Evolutionary conservation across 2,329 filamentous ascomycete species (phyloP).

Genomic region (Nothophaeocryptopus gaeumannii): DNA sequence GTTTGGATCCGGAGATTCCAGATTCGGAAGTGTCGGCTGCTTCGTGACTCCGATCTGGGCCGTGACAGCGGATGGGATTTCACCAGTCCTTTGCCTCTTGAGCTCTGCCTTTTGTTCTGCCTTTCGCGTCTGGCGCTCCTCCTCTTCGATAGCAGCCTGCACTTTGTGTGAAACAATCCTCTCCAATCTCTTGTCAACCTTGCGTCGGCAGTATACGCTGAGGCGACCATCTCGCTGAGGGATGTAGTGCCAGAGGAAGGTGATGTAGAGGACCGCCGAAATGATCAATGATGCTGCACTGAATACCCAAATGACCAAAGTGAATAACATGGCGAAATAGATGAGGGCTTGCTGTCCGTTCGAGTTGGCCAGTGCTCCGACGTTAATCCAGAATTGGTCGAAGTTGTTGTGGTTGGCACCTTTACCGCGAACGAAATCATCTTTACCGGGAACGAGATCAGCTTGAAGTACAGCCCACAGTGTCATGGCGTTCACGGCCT

Average conservation of each 20-base stretch:
- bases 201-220: constrained; percentile 81
- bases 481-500: constrained; percentile 85
- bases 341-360: constrained; percentile 79
- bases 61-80: constrained; percentile 17
- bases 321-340: constrained; percentile 88
- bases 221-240: constrained; percentile 76
- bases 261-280: constrained; percentile 74
- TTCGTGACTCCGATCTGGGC: constrained; percentile 30
- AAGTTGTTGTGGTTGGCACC: constrained; percentile 61
- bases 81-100: constrained; percentile 37
- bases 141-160: constrained; percentile 80
- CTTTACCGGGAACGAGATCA: constrained; percentile 59
- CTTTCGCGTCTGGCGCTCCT: constrained; percentile 57
- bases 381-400: constrained; percentile 77
- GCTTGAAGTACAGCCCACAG: constrained; percentile 78
- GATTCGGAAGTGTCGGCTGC: constrained; percentile 66
- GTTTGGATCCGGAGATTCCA: constrained; percentile 55
- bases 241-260: constrained; percentile 92
- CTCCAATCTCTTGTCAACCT: constrained; percentile 81
- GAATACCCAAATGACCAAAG: constrained; percentile 83
- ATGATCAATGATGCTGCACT: constrained; percentile 70
- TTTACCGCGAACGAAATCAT: constrained; percentile 60
- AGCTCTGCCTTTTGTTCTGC: constrained; percentile 54
- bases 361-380: constrained; percentile 67
- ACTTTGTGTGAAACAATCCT: constrained; percentile 83